Evolutionary conservation across 345 rosid species (phyloP).

Genomic region (Diplotaxis tenuifolia): DNA sequence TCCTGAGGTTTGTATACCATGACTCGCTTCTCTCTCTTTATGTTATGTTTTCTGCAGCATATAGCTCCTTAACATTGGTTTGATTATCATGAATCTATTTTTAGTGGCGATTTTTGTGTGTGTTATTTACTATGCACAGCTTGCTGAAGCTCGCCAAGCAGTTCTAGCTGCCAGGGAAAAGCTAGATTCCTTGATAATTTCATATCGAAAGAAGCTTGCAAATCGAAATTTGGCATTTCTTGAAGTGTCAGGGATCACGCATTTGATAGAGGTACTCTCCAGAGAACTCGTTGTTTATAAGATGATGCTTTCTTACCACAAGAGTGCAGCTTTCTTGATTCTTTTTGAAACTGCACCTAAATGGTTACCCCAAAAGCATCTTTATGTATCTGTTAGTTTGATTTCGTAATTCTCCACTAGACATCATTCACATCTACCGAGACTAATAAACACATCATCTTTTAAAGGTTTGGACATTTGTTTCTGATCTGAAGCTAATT

Average conservation of each 20-base stretch:
- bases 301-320: conserved; percentile 10
- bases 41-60: conserved; percentile 18
- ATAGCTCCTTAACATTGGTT: conserved; percentile 4
- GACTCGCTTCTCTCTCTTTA: conserved; percentile 1
- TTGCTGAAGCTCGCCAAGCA: conserved; percentile 61
- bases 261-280: conserved; percentile 40
- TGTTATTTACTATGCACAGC: conserved; percentile 44
- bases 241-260: conserved; percentile 36
- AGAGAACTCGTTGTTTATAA: background rate
- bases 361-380: background rate
- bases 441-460: background rate
- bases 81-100: background rate
- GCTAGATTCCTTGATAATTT: conserved; percentile 29
- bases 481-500: conserved; percentile 17
- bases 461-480: background rate
- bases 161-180: conserved; percentile 62
- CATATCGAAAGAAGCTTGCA: conserved; percentile 34
- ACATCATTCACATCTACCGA: conserved; percentile 14
- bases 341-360: background rate
- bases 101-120: background rate
- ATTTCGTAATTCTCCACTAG: background rate
- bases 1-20: conserved; percentile 59
- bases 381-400: background rate
- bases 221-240: conserved; percentile 35
- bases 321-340: conserved; percentile 3